Evolutionary conservation across 2,329 filamentous ascomycete genomes (phyloP).

Genomic region (Macrophomina pseudophaseolina): DNA sequence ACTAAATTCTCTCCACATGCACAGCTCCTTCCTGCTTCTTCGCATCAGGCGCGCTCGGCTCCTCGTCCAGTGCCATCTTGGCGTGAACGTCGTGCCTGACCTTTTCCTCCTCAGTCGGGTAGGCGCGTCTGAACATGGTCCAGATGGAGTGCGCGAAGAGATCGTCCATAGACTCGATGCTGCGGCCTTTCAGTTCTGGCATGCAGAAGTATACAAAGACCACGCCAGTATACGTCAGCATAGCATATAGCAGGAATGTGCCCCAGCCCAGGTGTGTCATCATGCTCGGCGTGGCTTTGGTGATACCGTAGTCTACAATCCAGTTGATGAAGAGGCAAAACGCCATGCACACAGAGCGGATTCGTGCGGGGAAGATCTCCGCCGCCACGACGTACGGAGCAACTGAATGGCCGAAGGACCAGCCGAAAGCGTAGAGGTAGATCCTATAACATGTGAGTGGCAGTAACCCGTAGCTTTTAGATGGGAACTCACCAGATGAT

Average conservation of each 20-base stretch:
- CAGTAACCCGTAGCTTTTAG: not conserved
- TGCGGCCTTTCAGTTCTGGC: conserved; percentile 39
- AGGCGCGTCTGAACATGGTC: conserved; percentile 49
- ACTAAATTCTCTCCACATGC: not conserved
- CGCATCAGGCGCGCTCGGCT: not conserved
- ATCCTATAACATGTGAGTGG: conserved; percentile 26
- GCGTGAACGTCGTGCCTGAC: conserved; percentile 37
- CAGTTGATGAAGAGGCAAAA: conserved; percentile 39
- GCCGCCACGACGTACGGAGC: conserved; percentile 38
- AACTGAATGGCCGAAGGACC: conserved; percentile 38
- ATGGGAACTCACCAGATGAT: conserved; percentile 36
- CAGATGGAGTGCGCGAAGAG: conserved; percentile 44
- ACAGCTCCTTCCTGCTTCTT: not conserved
- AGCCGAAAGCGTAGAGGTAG: conserved; percentile 41
- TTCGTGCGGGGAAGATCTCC: conserved; percentile 39
- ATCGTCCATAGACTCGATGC: conserved; percentile 43
- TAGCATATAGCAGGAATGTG: conserved; percentile 44
- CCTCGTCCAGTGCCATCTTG: conserved; percentile 1
- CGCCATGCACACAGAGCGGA: conserved; percentile 39
- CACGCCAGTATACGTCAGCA: conserved; percentile 44
- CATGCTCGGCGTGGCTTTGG: conserved; percentile 41
- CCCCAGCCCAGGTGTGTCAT: conserved; percentile 46
- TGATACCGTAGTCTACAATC: conserved; percentile 41
- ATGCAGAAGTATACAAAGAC: conserved; percentile 42
- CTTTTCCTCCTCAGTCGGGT: conserved; percentile 45